Evolutionary conservation across 768 basidiomycete species (phyloP), one percentile per base, ranked within the genome.

Genomic region (Leucogyrophana mollusca): DNA sequence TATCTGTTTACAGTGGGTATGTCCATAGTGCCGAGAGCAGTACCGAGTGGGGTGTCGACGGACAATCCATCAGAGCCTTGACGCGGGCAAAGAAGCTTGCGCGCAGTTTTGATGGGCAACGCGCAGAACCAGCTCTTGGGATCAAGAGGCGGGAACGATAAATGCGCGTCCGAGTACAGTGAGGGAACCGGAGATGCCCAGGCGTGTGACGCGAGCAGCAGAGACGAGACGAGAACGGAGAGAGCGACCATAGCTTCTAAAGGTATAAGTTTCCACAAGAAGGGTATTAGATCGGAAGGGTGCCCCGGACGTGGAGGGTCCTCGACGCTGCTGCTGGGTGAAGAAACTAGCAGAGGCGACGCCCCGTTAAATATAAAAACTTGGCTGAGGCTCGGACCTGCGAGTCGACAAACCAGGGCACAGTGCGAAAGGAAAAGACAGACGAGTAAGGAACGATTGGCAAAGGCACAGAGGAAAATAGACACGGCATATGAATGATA

Each of bases 1-100:
- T 82, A 89, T 34, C 85, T 72, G 41, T 68, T 63, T 21, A 74
- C 79, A 23, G 77, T 79, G 37, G 71, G 59, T 14, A 67, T 64
- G 32, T 79, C 78, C 3, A 66, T 33, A 4, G 72, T 69, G 23
- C 87, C 86, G 14, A 61, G 59, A 8, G 86, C 86, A 16, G 65
- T 62, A 14, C 86, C 86, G 20, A 87, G 47, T 14, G 73, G 68
- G 1, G 86, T 87, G 4, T 48, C 45, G 20, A 77, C 69, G 34
- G 55, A 51, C 18, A 58, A 21, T 20, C 52, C 49, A 13, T 52
- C 47, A n/a, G 52, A 49, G 18, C 60, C 61, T 24, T 62, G 58
- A 13, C 66, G 62, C 22, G 74, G 74, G 54, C 76, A 82, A 11
- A 77, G 59, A 39, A 65, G 56, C 32, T 64, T 60, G 22, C 27